phyloP scores from a whole-genome alignment of 2,329 filamentous ascomycete genomes.

The Colletotrichum zoysiae region DNA sequence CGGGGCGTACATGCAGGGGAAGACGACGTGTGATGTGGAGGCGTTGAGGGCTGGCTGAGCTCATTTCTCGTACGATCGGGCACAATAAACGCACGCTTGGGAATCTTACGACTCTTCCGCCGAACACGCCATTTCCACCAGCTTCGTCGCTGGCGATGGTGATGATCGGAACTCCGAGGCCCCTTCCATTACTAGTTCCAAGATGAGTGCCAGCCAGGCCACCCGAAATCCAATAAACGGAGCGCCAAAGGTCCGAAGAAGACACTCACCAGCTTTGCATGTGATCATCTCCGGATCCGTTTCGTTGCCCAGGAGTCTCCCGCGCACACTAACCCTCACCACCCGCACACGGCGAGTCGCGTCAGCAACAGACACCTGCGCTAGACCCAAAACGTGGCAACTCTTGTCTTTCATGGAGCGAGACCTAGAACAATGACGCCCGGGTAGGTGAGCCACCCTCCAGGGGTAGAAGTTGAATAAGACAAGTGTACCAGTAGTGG shows the following conservation, averaged over 20 bases:
- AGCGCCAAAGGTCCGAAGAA: not conserved
- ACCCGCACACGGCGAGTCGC: not conserved
- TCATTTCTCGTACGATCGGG: not conserved
- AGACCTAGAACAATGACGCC: not conserved
- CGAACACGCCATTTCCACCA: not conserved
- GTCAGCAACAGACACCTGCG: not conserved
- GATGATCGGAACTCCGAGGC: not conserved
- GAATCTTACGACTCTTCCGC: slow-evolving; percentile 1
- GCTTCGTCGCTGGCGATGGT: not conserved
- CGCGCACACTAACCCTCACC: not conserved
- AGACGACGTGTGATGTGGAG: slow-evolving; percentile 18
- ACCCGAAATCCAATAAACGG: not conserved
- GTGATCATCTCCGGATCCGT: slow-evolving; percentile 2
- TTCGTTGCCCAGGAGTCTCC: not conserved
- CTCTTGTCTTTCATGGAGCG: not conserved
- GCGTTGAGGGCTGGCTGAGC: not conserved
- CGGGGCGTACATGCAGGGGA: slow-evolving; percentile 25
- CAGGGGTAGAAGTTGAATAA: not conserved
- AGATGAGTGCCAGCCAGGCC: too few species aligned
- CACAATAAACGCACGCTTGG: not conserved
- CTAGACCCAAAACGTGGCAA: not conserved
- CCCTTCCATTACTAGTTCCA: not conserved
- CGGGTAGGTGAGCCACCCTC: too few species aligned
- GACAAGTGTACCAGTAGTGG: not conserved
- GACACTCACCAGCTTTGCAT: not conserved